Conservation (phyloP, 805 yeast species). For the Cyberlindnera sargentensis region DNA sequence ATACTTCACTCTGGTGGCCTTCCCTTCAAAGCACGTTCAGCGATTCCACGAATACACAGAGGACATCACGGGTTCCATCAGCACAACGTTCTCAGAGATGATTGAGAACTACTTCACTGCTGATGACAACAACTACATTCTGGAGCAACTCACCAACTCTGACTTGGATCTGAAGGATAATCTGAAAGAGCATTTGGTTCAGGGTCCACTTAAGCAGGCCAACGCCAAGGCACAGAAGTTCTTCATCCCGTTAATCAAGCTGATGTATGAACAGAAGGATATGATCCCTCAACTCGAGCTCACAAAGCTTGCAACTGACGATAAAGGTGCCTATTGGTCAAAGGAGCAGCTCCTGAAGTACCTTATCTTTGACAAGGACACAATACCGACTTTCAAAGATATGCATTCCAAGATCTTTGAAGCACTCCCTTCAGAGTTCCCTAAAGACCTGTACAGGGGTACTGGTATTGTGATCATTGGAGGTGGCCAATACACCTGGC, state of each 20-base stretch:
- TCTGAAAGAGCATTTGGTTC: not conserved
- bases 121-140: slow-evolving; percentile 7
- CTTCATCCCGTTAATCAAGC: slow-evolving; percentile 7
- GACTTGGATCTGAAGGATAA: slow-evolving; percentile 3
- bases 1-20: not conserved
- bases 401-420: slow-evolving; percentile 39
- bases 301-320: slow-evolving; percentile 34
- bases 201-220: not conserved
- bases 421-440: slow-evolving; percentile 36
- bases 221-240: slow-evolving; percentile 11
- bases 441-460: slow-evolving; percentile 12
- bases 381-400: slow-evolving; percentile 28
- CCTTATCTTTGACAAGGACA: slow-evolving; percentile 26
- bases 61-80: not conserved
- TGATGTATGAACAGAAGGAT: slow-evolving; percentile 9
- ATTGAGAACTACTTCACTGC: slow-evolving; percentile 4
- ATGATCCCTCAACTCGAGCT: slow-evolving; percentile 11
- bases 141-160: slow-evolving; percentile 6
- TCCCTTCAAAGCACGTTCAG: not conserved
- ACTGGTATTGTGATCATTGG: slow-evolving; percentile 29
- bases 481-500: slow-evolving; percentile 51
- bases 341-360: slow-evolving; percentile 20
- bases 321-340: slow-evolving; percentile 39
- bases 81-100: not conserved
- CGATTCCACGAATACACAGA: not conserved